Base-by-base conservation (phyloP, 2,329 filamentous ascomycete species). In the Claviceps maximensis region DNA sequence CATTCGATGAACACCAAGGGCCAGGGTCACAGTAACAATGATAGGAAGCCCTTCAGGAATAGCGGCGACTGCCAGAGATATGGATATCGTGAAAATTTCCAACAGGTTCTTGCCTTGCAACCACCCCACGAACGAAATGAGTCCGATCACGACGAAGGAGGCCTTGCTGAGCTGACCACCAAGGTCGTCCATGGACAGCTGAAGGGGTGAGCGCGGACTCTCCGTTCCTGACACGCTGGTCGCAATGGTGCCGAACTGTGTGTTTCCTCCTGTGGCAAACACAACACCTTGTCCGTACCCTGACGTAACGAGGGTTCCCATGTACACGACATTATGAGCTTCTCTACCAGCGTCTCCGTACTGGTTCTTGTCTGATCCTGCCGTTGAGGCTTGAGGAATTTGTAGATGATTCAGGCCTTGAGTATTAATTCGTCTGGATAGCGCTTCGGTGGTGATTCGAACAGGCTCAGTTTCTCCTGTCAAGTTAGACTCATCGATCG, bases 391-490 rank as follows among this genome's bases (percentile, higher is more conserved):
- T 19, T 56, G 58, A 46, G 60, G 58, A 38, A 64, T 57, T 46
- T 65, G 61, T 13, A 61, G 53, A 42, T 66, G 64, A 51, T 59
- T 61, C 21, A 65, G 55, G 27, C 63, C 60, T 49, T 63, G 62
- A 8, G 61, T 57, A 17, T 60, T 58, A 25, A 66, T 48, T 36
- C 60, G 58, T 44, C 65, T 63, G 17, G 63, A 60, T 31, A 68
- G 71, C 1, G 82, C 79, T 21, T 87, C 82, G 2, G 84, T 74
- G 12, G 80, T 82, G 63, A 98, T 88, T 47, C 81, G 76, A 6
- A 97, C 88, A 4, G 93, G 90, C 61, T 97, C 89, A 56, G 95
- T 97, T 69, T 98, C 93, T 55, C 93, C 93, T 0, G 93, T 98
- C 54, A 98, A 71, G 64, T 98, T 98, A 13, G 93, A 97, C 61